phyloP scores from a whole-genome alignment of 2,329 filamentous ascomycete species.

The Fusarium buharicum region DNA sequence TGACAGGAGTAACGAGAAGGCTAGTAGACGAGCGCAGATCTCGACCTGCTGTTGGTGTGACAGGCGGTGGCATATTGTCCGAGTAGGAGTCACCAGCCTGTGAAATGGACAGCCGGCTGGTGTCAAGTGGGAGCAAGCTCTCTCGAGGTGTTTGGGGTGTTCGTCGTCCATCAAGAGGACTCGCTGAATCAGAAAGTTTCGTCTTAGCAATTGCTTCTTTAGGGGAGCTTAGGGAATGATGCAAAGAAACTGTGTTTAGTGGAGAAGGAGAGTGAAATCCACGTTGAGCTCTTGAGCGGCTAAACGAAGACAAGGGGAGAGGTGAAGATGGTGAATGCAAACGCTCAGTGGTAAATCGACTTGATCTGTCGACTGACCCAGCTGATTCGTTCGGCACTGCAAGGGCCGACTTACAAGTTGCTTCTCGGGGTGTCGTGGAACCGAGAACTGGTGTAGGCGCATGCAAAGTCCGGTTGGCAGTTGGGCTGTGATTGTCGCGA shows the following conservation, averaged over 20 bases:
- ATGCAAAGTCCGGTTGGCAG: constrained; percentile 57
- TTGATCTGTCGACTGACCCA: constrained; percentile 23
- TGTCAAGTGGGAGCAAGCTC: constrained; percentile 77
- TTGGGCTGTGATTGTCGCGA: constrained; percentile 50
- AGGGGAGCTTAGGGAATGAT: constrained; percentile 44
- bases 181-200: constrained; percentile 63
- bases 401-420: constrained; percentile 58
- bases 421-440: constrained; percentile 51
- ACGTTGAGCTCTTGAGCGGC: constrained; percentile 46
- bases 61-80: constrained; percentile 65
- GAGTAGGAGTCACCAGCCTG: constrained; percentile 58
- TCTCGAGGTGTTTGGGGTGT: constrained; percentile 85
- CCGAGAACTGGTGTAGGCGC: constrained; percentile 56
- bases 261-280: constrained; percentile 52
- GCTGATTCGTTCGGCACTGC: constrained; percentile 19
- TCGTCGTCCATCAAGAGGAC: constrained; percentile 67
- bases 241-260: constrained; percentile 43
- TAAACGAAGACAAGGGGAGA: constrained; percentile 54
- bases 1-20: constrained; percentile 73
- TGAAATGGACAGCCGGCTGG: constrained; percentile 85
- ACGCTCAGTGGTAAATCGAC: constrained; percentile 46
- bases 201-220: constrained; percentile 64
- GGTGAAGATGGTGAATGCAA: constrained; percentile 49
- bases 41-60: constrained; percentile 79
- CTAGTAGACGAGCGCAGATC: constrained; percentile 62